A percentile compares a stretch with the other conserved stretches of the same genome.
These are phyloP conservation scores for Hypoxylon rubiginosum DNA, from an alignment of 2,329 filamentous ascomycete species.

Conservation along the genomic window DNA sequence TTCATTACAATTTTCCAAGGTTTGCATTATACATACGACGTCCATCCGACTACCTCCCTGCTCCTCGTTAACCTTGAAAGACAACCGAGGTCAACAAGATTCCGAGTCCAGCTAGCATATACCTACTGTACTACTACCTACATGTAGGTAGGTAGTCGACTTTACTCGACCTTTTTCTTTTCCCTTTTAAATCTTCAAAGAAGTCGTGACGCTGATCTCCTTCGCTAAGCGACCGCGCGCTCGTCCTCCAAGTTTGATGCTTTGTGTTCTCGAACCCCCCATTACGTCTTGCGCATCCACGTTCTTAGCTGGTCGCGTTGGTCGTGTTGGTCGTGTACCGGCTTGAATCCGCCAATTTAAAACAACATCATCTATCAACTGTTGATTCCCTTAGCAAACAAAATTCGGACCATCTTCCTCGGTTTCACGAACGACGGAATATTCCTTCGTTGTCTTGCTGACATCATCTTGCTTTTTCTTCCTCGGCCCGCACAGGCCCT, in stretches of 20 bases:
- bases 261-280: slow-evolving; percentile 22
- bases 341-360: slow-evolving; percentile 10
- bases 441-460: slow-evolving; percentile 36
- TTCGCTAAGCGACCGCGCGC: background rate
- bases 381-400: slow-evolving; percentile 22
- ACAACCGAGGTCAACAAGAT: slow-evolving; percentile 29
- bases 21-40: slow-evolving; percentile 13
- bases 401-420: slow-evolving; percentile 20
- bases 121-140: no score
- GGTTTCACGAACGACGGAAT: slow-evolving; percentile 22
- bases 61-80: slow-evolving; percentile 6
- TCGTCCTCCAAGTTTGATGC: slow-evolving; percentile 14
- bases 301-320: background rate
- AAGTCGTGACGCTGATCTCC: background rate
- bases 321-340: slow-evolving; percentile 26
- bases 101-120: slow-evolving; percentile 6
- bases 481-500: slow-evolving; percentile 9
- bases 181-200: slow-evolving; percentile 10
- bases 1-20: slow-evolving; percentile 17
- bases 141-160: no score
- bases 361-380: slow-evolving; percentile 12
- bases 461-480: slow-evolving; percentile 38
- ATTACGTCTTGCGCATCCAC: slow-evolving; percentile 16
- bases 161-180: slow-evolving; percentile 17
- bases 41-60: slow-evolving; percentile 3